Conservation (phyloP, 1,139 yeast genomes). For the Debaryomycetaceae sp. region DNA sequence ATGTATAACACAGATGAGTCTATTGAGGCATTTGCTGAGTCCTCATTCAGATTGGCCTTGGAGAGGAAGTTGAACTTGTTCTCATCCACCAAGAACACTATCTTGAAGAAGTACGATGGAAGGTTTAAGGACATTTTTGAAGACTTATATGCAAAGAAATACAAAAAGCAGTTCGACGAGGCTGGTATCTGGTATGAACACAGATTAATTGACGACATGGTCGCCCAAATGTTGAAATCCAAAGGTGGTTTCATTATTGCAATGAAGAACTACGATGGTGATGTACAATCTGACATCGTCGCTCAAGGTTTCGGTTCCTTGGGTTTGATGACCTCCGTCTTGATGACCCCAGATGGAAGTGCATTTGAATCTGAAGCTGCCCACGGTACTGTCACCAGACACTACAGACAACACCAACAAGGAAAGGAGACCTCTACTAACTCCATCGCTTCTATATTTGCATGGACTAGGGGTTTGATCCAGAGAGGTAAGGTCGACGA, state of each 20-base stretch:
- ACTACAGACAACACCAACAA: conserved; percentile 89
- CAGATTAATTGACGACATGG: conserved; percentile 96
- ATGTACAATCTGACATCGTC: conserved; percentile 93
- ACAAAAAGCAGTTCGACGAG: conserved; percentile 67
- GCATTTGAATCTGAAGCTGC: conserved; percentile 97
- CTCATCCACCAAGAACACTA: conserved; percentile 90
- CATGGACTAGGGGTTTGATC: conserved; percentile 91
- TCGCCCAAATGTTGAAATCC: conserved; percentile 95
- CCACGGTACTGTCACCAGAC: conserved; percentile 97
- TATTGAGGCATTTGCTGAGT: conserved; percentile 83
- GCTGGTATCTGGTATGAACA: conserved; percentile 92
- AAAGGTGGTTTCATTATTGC: conserved; percentile 94
- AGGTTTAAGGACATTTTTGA: conserved; percentile 92
- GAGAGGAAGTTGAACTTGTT: conserved; percentile 74
- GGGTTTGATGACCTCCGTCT: conserved; percentile 94
- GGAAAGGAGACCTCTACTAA: conserved; percentile 98
- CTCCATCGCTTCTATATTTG: conserved; percentile 96
- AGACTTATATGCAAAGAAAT: conserved; percentile 67
- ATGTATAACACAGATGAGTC: conserved; percentile 96
- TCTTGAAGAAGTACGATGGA: conserved; percentile 90
- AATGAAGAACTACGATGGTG: conserved; percentile 96
- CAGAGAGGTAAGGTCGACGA: conserved; percentile 88
- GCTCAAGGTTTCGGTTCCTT: conserved; percentile 98
- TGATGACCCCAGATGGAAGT: conserved; percentile 92
- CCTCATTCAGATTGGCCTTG: conserved; percentile 87